A percentile compares a stretch with the other conserved stretches of the same genome.
phyloP scores from a whole-genome alignment of 441 rosid species.

The Oxalis stricta region DNA sequence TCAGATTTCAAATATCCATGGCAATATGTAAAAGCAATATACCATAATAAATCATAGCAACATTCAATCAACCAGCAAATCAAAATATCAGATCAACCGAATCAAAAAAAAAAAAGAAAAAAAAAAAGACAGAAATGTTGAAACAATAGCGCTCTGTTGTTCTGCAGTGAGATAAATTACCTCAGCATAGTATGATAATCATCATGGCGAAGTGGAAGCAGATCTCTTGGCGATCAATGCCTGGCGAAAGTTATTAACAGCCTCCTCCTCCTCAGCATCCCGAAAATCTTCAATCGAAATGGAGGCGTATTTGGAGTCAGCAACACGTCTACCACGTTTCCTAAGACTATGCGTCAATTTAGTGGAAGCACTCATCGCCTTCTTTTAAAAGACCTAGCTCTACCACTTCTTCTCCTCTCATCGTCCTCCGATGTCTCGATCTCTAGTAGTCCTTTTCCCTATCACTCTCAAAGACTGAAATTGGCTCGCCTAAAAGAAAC shows the following conservation, averaged over 20 bases:
- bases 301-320: constrained; percentile 37
- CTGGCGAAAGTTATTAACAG: constrained; percentile 55
- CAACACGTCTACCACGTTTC: constrained; percentile 56
- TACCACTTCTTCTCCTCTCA: constrained; percentile 25
- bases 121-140: not conserved
- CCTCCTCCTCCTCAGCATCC: constrained; percentile 61
- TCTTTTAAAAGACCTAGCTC: constrained; percentile 50
- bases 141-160: not conserved
- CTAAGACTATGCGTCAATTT: constrained; percentile 51
- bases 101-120: not conserved
- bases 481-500: constrained; percentile 23
- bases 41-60: too few species aligned
- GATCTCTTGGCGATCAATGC: constrained; percentile 43
- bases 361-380: constrained; percentile 68
- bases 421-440: constrained; percentile 59
- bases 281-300: constrained; percentile 67
- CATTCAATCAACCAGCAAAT: too few species aligned
- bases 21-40: too few species aligned
- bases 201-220: constrained; percentile 61
- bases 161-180: constrained; percentile 13
- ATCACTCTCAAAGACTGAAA: constrained; percentile 30
- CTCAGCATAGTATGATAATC: constrained; percentile 88
- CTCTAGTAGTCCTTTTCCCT: constrained; percentile 26
- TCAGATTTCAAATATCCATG: too few species aligned
- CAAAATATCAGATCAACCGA: too few species aligned